These are phyloP conservation scores for Moesziomyces globuligerus DNA, from an alignment of 1,284 basidiomycete genomes.

Conservation along the genomic window DNA sequence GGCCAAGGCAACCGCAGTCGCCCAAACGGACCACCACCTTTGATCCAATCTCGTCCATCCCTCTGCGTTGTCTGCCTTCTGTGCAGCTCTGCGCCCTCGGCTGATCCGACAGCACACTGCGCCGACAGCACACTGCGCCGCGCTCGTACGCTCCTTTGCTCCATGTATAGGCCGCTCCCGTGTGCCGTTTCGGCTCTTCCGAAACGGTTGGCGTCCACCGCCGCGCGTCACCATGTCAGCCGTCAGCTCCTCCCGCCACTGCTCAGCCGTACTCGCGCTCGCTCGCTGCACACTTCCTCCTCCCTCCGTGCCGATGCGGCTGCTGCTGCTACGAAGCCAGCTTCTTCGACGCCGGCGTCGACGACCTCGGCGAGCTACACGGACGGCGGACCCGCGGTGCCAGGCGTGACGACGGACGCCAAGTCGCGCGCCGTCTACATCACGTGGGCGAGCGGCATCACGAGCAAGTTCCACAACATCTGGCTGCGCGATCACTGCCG, in stretches of 20 bases:
- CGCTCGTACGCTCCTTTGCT: background rate
- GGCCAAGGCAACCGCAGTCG: too few relatives aligned
- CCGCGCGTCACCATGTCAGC: too few relatives aligned
- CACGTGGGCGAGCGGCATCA: conserved; percentile 49
- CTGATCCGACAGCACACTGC: conserved; percentile 1
- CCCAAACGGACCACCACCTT: too few relatives aligned
- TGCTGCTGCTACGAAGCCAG: conserved; percentile 7
- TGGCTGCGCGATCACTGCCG: conserved; percentile 88
- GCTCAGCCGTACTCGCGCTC: too few relatives aligned
- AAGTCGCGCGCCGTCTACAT: conserved; percentile 30
- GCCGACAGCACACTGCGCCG: background rate
- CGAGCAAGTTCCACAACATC: conserved; percentile 71
- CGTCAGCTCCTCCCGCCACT: too few relatives aligned
- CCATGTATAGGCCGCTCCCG: conserved; percentile 34
- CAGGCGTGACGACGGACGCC: conserved; percentile 27
- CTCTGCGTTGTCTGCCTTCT: too few relatives aligned
- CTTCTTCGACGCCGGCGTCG: conserved; percentile 4
- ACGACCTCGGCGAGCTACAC: conserved; percentile 16
- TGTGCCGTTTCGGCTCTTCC: conserved; percentile 25
- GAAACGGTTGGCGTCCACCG: conserved; percentile 1
- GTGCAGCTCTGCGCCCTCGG: too few relatives aligned
- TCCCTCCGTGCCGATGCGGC: conserved; percentile 11
- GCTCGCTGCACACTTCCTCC: conserved; percentile 6
- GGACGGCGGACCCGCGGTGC: conserved; percentile 23
- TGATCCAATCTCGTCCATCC: too few relatives aligned